These are phyloP conservation scores for Calcarisporium arbuscula DNA, from an alignment of 2,329 filamentous ascomycete species.

Conservation along the genomic window DNA sequence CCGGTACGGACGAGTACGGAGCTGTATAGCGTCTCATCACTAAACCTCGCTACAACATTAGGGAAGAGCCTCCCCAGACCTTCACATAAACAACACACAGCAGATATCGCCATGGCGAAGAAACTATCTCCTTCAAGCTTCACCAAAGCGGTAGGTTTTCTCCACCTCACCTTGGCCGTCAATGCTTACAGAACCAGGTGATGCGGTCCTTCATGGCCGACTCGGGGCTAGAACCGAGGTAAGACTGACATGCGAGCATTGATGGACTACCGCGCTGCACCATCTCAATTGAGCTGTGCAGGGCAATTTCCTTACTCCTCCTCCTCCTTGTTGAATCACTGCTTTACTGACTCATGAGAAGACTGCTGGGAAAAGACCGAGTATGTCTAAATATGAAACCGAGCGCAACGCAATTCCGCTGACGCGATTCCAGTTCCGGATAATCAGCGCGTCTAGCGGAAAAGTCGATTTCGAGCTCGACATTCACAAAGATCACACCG, in stretches of 20 bases:
- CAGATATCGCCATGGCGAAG: constrained; percentile 28
- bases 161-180: background rate
- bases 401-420: too few species aligned
- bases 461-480: constrained; percentile 70
- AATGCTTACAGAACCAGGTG: constrained; percentile 47
- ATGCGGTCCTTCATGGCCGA: constrained; percentile 79
- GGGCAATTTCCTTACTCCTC: too few species aligned
- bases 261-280: too few species aligned
- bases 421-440: constrained; percentile 53
- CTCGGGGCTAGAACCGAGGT: constrained; percentile 88
- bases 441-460: constrained; percentile 58
- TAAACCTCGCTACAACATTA: too few species aligned
- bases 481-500: constrained; percentile 69
- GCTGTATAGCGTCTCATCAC: too few species aligned
- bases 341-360: constrained; percentile 6
- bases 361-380: constrained; percentile 22
- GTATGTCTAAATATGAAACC: too few species aligned
- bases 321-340: too few species aligned
- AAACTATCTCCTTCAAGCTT: constrained; percentile 27
- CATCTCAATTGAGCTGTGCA: too few species aligned
- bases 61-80: too few species aligned
- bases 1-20: too few species aligned
- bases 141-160: constrained; percentile 24
- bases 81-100: background rate
- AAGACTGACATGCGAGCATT: too few species aligned